Evolutionary conservation across 2,329 filamentous ascomycete species (phyloP).

Genomic region (Ceratocystis destructans): DNA sequence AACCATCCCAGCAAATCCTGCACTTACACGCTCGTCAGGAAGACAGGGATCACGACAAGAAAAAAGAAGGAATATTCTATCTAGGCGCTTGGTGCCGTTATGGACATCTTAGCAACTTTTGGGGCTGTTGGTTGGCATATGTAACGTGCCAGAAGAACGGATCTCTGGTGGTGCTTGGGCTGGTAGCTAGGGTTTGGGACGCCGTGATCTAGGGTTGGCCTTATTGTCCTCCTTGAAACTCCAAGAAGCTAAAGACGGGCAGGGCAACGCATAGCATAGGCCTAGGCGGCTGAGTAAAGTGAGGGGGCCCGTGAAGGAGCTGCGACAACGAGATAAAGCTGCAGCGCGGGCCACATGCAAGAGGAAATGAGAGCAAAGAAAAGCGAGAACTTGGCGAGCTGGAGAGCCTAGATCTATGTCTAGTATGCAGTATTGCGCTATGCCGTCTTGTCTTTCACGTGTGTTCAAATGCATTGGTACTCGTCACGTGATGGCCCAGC

Average conservation of each 20-base stretch:
- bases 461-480: too few species aligned
- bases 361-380: too few species aligned
- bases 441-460: too few species aligned
- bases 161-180: background rate
- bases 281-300: background rate
- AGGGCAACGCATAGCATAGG: too few species aligned
- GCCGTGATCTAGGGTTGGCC: background rate
- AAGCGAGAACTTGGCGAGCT: too few species aligned
- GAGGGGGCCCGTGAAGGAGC: background rate
- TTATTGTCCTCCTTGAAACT: background rate
- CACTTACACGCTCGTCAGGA: background rate
- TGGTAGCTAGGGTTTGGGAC: background rate
- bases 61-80: too few species aligned
- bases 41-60: background rate
- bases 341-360: too few species aligned
- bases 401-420: too few species aligned
- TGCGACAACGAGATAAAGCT: background rate
- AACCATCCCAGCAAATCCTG: background rate
- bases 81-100: background rate
- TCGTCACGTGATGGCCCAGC: too few species aligned
- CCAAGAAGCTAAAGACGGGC: too few species aligned
- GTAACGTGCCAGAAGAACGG: background rate
- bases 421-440: too few species aligned
- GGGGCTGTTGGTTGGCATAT: background rate
- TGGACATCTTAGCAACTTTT: background rate